Conservation (phyloP, 495 filamentous ascomycete species). For the Penicillium mononematosum region DNA sequence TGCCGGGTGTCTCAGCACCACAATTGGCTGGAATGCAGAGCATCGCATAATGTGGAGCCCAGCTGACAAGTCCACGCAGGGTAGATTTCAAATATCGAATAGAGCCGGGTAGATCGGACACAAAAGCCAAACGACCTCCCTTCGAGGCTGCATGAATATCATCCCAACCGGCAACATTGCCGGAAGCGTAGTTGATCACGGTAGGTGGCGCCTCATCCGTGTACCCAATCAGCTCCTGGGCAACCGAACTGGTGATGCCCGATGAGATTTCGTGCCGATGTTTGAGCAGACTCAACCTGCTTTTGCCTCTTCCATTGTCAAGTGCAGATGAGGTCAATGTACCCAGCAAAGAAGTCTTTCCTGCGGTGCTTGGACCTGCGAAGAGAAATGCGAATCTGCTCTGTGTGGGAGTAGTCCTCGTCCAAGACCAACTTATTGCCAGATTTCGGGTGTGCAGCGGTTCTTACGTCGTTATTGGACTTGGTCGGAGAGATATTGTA, state of each 20-base stretch:
- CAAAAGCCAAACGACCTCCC: conserved; percentile 73
- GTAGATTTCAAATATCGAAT: conserved; percentile 84
- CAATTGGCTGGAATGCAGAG: conserved; percentile 86
- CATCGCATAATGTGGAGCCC: conserved; percentile 91
- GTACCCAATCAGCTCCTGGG: conserved; percentile 92
- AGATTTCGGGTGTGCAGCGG: not conserved
- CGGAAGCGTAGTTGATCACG: conserved; percentile 83
- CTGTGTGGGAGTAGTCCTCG: conserved; percentile 44
- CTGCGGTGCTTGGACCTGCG: conserved; percentile 86
- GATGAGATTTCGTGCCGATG: conserved; percentile 93
- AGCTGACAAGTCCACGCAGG: conserved; percentile 83
- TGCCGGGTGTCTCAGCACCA: conserved; percentile 47
- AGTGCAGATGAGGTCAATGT: conserved; percentile 82
- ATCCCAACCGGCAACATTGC: conserved; percentile 87
- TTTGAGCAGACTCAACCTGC: conserved; percentile 79
- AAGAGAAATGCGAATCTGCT: conserved; percentile 93
- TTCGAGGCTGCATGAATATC: conserved; percentile 82
- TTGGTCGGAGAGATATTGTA: conserved; percentile 28
- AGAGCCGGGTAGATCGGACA: conserved; percentile 89
- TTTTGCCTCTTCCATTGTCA: conserved; percentile 90
- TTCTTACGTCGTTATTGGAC: conserved; percentile 4
- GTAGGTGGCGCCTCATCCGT: conserved; percentile 25
- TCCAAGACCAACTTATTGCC: conserved; percentile 14
- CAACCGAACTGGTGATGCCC: conserved; percentile 88
- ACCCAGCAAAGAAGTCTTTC: conserved; percentile 88